Conservation (phyloP, 345 rosid species). For the Gynandropsis gynandra region DNA sequence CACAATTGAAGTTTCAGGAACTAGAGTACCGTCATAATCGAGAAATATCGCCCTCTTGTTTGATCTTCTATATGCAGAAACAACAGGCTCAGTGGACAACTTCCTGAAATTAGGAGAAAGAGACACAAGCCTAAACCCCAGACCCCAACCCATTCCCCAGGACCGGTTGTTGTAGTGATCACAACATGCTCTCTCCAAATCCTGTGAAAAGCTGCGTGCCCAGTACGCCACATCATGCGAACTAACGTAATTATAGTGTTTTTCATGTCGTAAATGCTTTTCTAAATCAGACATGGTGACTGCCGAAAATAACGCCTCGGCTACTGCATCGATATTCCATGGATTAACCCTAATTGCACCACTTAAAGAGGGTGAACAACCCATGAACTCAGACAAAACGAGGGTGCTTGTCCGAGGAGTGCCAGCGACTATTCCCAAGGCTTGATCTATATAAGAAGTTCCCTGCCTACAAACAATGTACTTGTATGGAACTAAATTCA, state of each 20-base stretch:
- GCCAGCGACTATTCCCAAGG: constrained; percentile 26
- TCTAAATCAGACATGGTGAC: constrained; percentile 34
- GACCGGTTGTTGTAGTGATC: constrained; percentile 41
- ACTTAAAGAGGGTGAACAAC: constrained; percentile 48
- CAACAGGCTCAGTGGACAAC: constrained; percentile 28
- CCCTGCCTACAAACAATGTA: constrained; percentile 44
- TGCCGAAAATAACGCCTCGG: constrained; percentile 35
- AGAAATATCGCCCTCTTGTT: constrained; percentile 37
- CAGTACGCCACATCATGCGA: constrained; percentile 61
- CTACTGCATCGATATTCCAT: constrained; percentile 40
- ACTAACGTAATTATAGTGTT: constrained; percentile 46
- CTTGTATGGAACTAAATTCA: constrained; percentile 46
- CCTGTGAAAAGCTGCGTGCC: constrained; percentile 41
- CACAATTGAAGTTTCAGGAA: constrained; percentile 25
- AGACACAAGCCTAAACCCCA: constrained; percentile 32
- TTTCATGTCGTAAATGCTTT: constrained; percentile 34
- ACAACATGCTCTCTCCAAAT: constrained; percentile 37
- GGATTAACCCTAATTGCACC: constrained; percentile 50
- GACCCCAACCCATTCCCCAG: constrained; percentile 44
- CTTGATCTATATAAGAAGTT: constrained; percentile 28
- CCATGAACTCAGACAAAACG: constrained; percentile 43
- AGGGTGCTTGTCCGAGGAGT: constrained; percentile 39
- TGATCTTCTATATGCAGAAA: constrained; percentile 30
- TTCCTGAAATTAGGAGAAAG: constrained; percentile 41
- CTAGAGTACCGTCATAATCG: constrained; percentile 45